Conservation (phyloP, 768 basidiomycete species). For the Phylloporus rhodoxanthus region DNA sequence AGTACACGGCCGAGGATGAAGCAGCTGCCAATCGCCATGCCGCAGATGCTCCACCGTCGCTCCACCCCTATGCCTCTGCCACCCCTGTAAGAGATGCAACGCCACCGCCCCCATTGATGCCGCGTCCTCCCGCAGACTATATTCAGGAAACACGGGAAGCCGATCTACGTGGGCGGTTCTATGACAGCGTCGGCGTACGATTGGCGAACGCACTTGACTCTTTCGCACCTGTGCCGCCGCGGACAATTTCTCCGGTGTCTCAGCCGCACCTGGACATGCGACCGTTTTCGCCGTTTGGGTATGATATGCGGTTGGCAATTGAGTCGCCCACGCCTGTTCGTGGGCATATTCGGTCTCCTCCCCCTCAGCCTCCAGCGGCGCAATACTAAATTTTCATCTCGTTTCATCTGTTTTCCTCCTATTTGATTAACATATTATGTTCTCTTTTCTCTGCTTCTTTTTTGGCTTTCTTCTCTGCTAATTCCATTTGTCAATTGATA, state of each 20-base stretch:
- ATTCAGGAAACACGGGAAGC: slow-evolving; percentile 78
- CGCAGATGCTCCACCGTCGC: neutral
- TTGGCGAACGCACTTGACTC: slow-evolving; percentile 32
- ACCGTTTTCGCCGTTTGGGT: slow-evolving; percentile 45
- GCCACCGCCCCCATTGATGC: slow-evolving; percentile 65
- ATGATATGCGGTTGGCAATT: slow-evolving; percentile 7
- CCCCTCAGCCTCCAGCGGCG: slow-evolving; percentile 9
- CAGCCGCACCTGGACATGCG: slow-evolving; percentile 31
- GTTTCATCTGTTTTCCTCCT: slow-evolving; percentile 1
- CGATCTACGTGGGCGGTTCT: slow-evolving; percentile 50
- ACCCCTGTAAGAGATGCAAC: slow-evolving; percentile 21
- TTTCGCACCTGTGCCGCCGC: slow-evolving; percentile 16
- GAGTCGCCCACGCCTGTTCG: slow-evolving; percentile 3
- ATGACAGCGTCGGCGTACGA: slow-evolving; percentile 20
- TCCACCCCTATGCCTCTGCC: slow-evolving; percentile 16
- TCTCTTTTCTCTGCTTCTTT: neutral
- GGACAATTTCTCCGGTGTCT: slow-evolving; percentile 10
- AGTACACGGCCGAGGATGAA: slow-evolving; percentile 54
- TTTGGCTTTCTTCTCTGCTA: neutral
- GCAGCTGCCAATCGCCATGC: slow-evolving; percentile 22
- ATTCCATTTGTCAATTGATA: slow-evolving; percentile 4
- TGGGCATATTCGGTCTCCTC: slow-evolving; percentile 3
- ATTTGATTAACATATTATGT: slow-evolving; percentile 19
- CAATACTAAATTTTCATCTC: slow-evolving; percentile 9
- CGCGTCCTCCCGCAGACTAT: slow-evolving; percentile 72